A percentile compares a stretch with the other conserved stretches of the same genome.
These are phyloP conservation scores for Allium fistulosum DNA, from an alignment of 106 monocot genomes.

Conservation along the genomic window DNA sequence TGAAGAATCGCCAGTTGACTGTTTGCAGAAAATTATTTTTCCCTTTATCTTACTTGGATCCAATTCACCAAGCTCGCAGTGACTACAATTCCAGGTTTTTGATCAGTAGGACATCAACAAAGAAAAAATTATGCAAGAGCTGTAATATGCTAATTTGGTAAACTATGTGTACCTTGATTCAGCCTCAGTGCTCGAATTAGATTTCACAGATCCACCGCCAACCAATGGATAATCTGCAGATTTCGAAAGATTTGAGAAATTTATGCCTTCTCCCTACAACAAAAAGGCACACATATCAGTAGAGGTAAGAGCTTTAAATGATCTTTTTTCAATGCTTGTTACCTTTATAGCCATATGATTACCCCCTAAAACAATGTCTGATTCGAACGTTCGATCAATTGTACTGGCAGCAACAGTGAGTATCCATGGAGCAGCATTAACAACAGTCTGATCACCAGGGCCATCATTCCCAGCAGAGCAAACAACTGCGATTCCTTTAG, in stretches of 20 bases:
- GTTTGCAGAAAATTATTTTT: conserved; percentile 66
- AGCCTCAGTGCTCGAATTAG: conserved; percentile 30
- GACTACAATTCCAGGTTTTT: conserved; percentile 19
- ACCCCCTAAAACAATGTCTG: conserved; percentile 55
- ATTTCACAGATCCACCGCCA: conserved; percentile 39
- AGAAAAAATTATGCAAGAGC: not conserved
- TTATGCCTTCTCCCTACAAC: conserved; percentile 66
- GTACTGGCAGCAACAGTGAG: conserved; percentile 65
- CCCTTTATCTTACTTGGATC: conserved; percentile 46
- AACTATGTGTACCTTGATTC: not conserved
- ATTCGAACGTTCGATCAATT: conserved; percentile 59
- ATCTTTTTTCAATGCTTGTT: not conserved
- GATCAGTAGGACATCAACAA: not conserved
- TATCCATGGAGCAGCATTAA: conserved; percentile 83
- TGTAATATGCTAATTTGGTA: no score
- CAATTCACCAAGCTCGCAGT: conserved; percentile 44
- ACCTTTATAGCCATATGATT: conserved; percentile 39
- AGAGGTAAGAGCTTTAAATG: no score
- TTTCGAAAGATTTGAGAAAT: conserved; percentile 66
- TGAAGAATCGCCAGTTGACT: conserved; percentile 13
- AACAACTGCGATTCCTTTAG: conserved; percentile 53
- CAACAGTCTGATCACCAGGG: conserved; percentile 23
- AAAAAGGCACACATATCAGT: not conserved
- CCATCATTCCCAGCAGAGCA: conserved; percentile 90
- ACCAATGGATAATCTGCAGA: conserved; percentile 49